Percentiles rank a stretch among this genome's conserved stretches.
phyloP scores from a whole-genome alignment of 2,329 filamentous ascomycete genomes.

The Helicocarpus griseus region DNA sequence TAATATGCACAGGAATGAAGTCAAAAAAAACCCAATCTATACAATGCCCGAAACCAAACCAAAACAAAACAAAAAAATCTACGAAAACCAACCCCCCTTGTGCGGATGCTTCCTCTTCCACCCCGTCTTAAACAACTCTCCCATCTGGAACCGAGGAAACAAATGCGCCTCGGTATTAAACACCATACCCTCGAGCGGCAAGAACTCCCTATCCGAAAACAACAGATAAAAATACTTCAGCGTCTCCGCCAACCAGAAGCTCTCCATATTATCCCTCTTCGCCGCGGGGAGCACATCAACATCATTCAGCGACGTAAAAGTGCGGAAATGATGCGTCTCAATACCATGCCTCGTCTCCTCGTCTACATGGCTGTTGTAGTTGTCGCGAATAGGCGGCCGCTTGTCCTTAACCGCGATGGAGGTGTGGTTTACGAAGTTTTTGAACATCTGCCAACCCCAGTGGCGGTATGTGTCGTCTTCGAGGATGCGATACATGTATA shows the following conservation, averaged over 20 bases:
- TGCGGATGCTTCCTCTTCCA: conserved; percentile 26
- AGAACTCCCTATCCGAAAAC: conserved; percentile 72
- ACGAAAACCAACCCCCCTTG: conserved; percentile 38
- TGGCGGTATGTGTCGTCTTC: conserved; percentile 79
- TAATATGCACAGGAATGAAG: neutral
- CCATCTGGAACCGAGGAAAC: conserved; percentile 77
- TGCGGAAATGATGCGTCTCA: conserved; percentile 30
- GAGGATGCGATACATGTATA: conserved; percentile 99
- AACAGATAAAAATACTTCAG: conserved; percentile 96
- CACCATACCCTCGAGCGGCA: conserved; percentile 78
- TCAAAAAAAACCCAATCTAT: neutral
- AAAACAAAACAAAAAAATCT: neutral
- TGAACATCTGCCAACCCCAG: conserved; percentile 99
- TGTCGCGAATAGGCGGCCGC: conserved; percentile 53
- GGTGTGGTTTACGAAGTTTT: conserved; percentile 78
- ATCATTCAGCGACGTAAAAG: conserved; percentile 72
- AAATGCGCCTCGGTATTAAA: conserved; percentile 95
- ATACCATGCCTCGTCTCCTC: conserved; percentile 43
- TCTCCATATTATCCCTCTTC: conserved; percentile 88
- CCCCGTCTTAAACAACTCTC: conserved; percentile 31
- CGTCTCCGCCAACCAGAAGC: conserved; percentile 97
- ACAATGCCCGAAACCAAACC: neutral
- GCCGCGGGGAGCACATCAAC: conserved; percentile 62
- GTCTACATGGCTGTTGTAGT: conserved; percentile 75
- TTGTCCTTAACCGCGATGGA: conserved; percentile 56